phyloP scores from a whole-genome alignment of 1,284 basidiomycete species.

The Cryptococcus maquisensis region DNA sequence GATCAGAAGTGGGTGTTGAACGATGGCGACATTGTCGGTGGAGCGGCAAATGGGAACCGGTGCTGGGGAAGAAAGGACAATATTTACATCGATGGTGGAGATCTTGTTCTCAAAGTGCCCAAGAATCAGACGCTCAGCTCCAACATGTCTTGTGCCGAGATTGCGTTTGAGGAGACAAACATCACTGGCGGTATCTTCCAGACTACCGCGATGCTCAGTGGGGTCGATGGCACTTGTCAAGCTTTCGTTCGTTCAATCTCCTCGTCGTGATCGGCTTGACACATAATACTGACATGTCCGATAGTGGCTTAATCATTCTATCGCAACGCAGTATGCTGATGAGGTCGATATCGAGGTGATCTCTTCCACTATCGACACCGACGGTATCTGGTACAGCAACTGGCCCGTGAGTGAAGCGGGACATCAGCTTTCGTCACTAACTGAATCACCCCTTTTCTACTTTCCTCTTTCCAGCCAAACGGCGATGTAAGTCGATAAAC shows the following conservation, averaged over 20 bases:
- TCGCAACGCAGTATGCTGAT: conserved; percentile 2
- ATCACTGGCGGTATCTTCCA: conserved; percentile 13
- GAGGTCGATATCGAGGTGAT: conserved; percentile 12
- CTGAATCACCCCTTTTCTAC: background rate
- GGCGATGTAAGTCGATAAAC: background rate
- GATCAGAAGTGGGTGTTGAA: conserved; percentile 7
- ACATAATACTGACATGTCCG: background rate
- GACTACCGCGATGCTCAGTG: conserved; percentile 2
- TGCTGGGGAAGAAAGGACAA: conserved; percentile 1
- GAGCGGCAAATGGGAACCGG: background rate
- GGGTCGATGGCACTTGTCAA: conserved; percentile 7
- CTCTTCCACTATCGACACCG: background rate
- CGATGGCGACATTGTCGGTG: background rate
- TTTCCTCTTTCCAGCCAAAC: background rate
- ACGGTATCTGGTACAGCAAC: background rate
- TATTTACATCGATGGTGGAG: conserved; percentile 1
- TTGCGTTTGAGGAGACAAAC: conserved; percentile 5
- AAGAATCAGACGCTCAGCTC: conserved; percentile 1
- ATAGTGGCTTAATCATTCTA: conserved; percentile 14
- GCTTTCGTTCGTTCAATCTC: conserved; percentile 6
- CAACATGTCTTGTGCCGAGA: conserved; percentile 11
- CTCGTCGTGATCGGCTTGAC: background rate
- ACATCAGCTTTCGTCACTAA: background rate
- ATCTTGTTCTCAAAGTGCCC: conserved; percentile 5
- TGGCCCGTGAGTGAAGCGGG: background rate